Evolutionary conservation across 1,284 basidiomycete species (phyloP).

Genomic region (Hymenochaete sp.): DNA sequence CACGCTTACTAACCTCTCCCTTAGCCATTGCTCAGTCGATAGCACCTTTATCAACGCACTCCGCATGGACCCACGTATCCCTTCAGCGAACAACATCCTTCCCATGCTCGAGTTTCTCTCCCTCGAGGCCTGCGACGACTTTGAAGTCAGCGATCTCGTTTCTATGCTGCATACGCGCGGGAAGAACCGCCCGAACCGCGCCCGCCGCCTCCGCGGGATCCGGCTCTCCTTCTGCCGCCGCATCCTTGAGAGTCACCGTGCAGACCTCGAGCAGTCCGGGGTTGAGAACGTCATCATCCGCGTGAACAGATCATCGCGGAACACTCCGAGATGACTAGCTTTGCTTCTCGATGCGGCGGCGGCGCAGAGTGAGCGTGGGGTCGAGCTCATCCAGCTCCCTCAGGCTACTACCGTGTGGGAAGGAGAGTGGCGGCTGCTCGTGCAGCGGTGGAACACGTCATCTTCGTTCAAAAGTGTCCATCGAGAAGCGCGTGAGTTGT

Average conservation of each 20-base stretch:
- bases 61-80: constrained; percentile 5
- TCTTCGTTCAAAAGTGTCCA: neutral
- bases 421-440: too few relatives aligned
- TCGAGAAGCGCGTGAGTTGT: neutral
- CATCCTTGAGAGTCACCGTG: constrained; percentile 12
- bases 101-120: constrained; percentile 18
- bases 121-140: constrained; percentile 17
- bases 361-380: neutral
- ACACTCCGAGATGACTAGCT: constrained; percentile 8
- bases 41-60: constrained; percentile 13
- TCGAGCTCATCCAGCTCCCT: neutral
- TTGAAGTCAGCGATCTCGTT: constrained; percentile 14
- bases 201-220: constrained; percentile 12
- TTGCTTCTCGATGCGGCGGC: neutral
- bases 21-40: constrained; percentile 18
- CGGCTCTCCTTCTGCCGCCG: constrained; percentile 15
- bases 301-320: constrained; percentile 2
- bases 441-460: neutral
- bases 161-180: constrained; percentile 13
- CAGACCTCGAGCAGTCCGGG: constrained; percentile 14
- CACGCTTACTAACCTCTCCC: constrained; percentile 16
- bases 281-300: constrained; percentile 18
- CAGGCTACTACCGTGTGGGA: too few relatives aligned
- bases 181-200: neutral
- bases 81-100: constrained; percentile 8